A percentile compares a stretch with the other conserved stretches of the same genome.
phyloP scores from a whole-genome alignment of 768 basidiomycete species.

The Mycena pura region DNA sequence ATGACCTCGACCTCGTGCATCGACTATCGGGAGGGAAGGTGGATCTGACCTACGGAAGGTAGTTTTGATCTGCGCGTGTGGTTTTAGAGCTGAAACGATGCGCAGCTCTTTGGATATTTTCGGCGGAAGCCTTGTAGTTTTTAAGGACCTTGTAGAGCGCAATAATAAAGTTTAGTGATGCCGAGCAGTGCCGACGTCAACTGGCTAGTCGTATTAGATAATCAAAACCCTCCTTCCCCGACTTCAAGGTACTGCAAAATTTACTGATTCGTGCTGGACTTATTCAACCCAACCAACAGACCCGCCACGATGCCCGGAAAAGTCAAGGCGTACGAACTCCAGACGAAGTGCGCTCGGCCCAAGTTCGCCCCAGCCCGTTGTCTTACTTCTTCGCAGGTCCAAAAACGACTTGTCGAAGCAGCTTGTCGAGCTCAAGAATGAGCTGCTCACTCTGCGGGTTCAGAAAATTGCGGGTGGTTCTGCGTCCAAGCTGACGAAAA shows the following conservation, averaged over 20 bases:
- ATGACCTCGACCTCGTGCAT: conserved; percentile 84
- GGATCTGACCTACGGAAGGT: conserved; percentile 50
- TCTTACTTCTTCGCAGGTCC: conserved; percentile 61
- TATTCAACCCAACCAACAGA: conserved; percentile 18
- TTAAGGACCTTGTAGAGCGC: conserved; percentile 52
- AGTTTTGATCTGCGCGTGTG: conserved; percentile 22
- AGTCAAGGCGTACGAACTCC: conserved; percentile 96
- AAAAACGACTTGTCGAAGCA: conserved; percentile 98
- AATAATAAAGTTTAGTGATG: conserved; percentile 35
- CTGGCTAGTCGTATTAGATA: too few species aligned
- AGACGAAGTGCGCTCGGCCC: conserved; percentile 77
- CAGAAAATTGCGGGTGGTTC: conserved; percentile 98
- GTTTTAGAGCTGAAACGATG: not conserved
- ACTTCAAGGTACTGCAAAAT: conserved; percentile 18
- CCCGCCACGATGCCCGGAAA: conserved; percentile 79
- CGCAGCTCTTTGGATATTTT: conserved; percentile 65
- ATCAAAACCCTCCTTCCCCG: not conserved
- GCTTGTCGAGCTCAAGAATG: conserved; percentile 91
- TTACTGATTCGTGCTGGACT: not conserved
- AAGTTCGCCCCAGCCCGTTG: not conserved
- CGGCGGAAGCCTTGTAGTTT: conserved; percentile 58
- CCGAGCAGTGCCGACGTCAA: not conserved
- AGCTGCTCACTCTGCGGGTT: conserved; percentile 92
- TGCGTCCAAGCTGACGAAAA: conserved; percentile 95
- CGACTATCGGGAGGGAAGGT: conserved; percentile 82